Conservation (phyloP, 2,329 filamentous ascomycete species). For the Aspergillus spinulosporus region DNA sequence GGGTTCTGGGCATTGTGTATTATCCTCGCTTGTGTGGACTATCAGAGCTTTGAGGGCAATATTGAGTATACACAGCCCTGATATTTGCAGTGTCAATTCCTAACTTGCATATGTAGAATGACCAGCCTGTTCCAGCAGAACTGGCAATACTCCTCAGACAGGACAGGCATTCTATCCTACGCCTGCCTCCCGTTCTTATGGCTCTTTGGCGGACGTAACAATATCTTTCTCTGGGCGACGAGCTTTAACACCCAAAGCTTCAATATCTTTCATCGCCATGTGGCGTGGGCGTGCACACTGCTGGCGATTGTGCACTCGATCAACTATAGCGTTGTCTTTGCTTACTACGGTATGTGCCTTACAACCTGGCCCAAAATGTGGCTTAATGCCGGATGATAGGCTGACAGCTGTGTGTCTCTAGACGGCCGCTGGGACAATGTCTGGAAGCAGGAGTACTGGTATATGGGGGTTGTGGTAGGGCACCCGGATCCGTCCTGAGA, state of each 20-base stretch:
- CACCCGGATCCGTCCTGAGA: too few relatives aligned
- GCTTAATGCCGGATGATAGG: neutral
- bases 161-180: conserved; percentile 62
- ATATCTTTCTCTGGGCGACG: conserved; percentile 62
- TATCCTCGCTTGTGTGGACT: conserved; percentile 18
- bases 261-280: conserved; percentile 65
- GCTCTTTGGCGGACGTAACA: conserved; percentile 66
- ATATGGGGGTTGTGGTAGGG: conserved; percentile 28
- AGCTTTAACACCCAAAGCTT: conserved; percentile 66
- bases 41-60: conserved; percentile 18
- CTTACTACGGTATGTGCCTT: neutral
- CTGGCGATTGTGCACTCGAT: neutral
- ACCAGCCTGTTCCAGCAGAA: conserved; percentile 7
- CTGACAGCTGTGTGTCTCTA: neutral
- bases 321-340: neutral
- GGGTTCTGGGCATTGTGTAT: conserved; percentile 18
- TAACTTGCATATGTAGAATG: neutral
- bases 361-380: too few relatives aligned
- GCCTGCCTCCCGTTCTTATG: conserved; percentile 63
- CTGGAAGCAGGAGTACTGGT: conserved; percentile 4
- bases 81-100: neutral
- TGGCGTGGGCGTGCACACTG: conserved; percentile 58
- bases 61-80: conserved; percentile 4
- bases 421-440: conserved; percentile 4
- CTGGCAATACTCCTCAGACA: conserved; percentile 58